phyloP scores from a whole-genome alignment of 768 basidiomycete species.

The Boletus insuetus region DNA sequence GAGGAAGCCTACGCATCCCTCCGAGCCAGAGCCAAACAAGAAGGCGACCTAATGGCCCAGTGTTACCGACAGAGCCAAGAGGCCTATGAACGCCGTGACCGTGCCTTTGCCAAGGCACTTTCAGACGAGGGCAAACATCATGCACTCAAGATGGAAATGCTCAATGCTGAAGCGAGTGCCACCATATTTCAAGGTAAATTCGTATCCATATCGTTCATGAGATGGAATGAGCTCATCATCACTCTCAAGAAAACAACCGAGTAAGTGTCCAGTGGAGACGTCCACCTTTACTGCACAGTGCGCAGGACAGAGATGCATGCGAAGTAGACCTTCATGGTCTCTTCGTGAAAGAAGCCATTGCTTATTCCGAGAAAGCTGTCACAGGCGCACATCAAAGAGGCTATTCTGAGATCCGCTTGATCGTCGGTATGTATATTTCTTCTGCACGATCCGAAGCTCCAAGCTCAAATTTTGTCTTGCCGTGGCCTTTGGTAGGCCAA shows the following conservation, averaged over 20 bases:
- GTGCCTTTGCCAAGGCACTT: conserved; percentile 74
- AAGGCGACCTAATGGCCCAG: conserved; percentile 72
- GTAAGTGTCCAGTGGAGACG: conserved; percentile 28
- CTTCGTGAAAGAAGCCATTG: conserved; percentile 88
- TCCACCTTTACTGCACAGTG: not conserved
- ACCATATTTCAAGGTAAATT: conserved; percentile 71
- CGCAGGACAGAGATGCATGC: conserved; percentile 57
- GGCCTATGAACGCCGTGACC: conserved; percentile 71
- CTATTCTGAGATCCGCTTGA: conserved; percentile 64
- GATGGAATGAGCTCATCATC: not conserved
- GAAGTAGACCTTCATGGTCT: conserved; percentile 91
- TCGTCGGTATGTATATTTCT: conserved; percentile 64
- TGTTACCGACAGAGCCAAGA: conserved; percentile 65
- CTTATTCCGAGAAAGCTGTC: conserved; percentile 68
- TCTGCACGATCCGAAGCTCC: not conserved
- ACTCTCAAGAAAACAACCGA: conserved; percentile 66
- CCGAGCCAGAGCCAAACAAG: conserved; percentile 69
- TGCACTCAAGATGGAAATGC: conserved; percentile 64
- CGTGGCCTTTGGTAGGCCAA: conserved; percentile 52
- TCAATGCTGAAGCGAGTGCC: conserved; percentile 77
- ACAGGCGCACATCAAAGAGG: conserved; percentile 58
- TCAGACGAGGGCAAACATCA: conserved; percentile 78
- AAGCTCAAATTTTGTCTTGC: not conserved
- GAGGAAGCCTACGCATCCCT: conserved; percentile 53
- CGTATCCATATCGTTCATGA: conserved; percentile 9